Conservation (phyloP, 108 stramenopile species). For the Cyclotella atomus region DNA sequence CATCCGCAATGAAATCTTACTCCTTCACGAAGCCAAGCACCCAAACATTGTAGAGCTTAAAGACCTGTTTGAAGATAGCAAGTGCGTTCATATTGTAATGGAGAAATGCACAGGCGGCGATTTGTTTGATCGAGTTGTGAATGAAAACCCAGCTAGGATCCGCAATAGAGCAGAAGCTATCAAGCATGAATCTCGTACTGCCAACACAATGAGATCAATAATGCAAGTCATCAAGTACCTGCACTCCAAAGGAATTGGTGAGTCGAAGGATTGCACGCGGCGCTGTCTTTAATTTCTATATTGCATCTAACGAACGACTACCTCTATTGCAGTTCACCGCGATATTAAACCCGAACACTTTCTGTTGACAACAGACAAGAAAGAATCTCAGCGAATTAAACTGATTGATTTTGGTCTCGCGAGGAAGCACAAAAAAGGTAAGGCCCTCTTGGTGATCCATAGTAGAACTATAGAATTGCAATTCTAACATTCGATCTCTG, state of each 20-base stretch:
- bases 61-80: constrained; percentile 63
- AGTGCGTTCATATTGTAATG: constrained; percentile 69
- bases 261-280: background rate
- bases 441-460: too few species aligned
- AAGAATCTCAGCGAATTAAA: constrained; percentile 38
- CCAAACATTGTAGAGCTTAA: constrained; percentile 73
- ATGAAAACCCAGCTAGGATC: constrained; percentile 27
- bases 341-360: constrained; percentile 50
- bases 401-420: constrained; percentile 48
- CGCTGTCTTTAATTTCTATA: background rate
- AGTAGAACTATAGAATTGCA: too few species aligned
- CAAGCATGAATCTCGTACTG: constrained; percentile 36
- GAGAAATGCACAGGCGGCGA: constrained; percentile 57
- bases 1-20: constrained; percentile 42
- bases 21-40: constrained; percentile 53
- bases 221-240: constrained; percentile 38
- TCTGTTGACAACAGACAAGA: constrained; percentile 28
- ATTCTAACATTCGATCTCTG: too few species aligned
- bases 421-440: constrained; percentile 31
- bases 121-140: constrained; percentile 42
- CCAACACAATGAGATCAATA: constrained; percentile 34
- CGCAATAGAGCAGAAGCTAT: constrained; percentile 17
- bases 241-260: constrained; percentile 24
- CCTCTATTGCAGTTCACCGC: constrained; percentile 13
- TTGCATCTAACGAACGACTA: background rate